phyloP scores from a whole-genome alignment of 768 basidiomycete species.

The Termitomyces sp. region DNA sequence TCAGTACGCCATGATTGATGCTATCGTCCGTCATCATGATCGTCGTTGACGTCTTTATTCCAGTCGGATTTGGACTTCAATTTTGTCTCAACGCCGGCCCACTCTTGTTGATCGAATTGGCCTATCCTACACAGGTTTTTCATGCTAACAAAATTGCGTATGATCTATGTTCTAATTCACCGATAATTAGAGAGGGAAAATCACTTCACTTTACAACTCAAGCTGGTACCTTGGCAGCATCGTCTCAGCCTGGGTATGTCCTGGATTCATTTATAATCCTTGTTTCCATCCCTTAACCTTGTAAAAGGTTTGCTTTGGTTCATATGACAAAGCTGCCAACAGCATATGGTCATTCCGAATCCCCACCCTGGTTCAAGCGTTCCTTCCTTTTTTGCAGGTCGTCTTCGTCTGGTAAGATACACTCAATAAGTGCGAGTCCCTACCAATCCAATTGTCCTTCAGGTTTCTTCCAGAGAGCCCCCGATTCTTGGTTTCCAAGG shows the following conservation, averaged over 20 bases:
- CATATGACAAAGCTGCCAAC: constrained; percentile 32
- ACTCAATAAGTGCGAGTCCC: too few relatives aligned
- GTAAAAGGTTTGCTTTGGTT: constrained; percentile 37
- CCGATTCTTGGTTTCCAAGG: constrained; percentile 61
- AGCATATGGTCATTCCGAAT: constrained; percentile 63
- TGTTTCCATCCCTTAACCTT: background rate
- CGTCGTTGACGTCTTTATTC: constrained; percentile 1
- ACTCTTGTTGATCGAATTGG: constrained; percentile 59
- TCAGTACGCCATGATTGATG: constrained; percentile 34
- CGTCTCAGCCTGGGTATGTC: constrained; percentile 44
- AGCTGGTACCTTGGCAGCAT: constrained; percentile 77
- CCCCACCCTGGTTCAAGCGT: constrained; percentile 60
- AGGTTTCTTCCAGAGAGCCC: constrained; percentile 72
- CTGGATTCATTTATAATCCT: background rate
- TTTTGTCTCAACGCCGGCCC: constrained; percentile 64
- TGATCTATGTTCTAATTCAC: background rate
- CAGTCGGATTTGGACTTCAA: constrained; percentile 62
- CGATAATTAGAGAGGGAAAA: constrained; percentile 40
- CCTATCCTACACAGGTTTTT: constrained; percentile 67
- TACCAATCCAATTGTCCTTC: too few relatives aligned
- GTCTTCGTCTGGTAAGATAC: constrained; percentile 47
- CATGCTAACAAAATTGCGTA: background rate
- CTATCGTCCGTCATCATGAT: background rate
- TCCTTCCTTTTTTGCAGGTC: constrained; percentile 55
- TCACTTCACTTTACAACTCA: constrained; percentile 66